Evolutionary conservation across 176 grass and related monocot species (phyloP).

Genomic region (Carex myosuroides): DNA sequence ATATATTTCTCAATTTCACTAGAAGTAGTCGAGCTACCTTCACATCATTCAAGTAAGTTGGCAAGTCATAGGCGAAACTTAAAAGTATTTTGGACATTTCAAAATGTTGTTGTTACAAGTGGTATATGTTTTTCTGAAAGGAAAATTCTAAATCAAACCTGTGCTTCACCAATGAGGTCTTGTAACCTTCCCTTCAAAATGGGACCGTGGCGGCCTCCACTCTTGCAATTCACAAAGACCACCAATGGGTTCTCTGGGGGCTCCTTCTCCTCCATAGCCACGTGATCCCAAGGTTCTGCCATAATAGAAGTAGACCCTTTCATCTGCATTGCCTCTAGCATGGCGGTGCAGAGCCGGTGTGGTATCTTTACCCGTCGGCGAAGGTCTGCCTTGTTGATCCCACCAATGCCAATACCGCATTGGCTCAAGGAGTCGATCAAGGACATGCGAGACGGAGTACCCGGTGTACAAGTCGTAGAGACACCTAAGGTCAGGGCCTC

Average conservation of each 20-base stretch:
- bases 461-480: background rate
- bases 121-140: background rate
- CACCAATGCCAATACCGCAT: slow-evolving; percentile 50
- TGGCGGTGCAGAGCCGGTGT: slow-evolving; percentile 39
- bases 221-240: slow-evolving; percentile 82
- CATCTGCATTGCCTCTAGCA: slow-evolving; percentile 43
- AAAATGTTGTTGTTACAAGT: background rate
- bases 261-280: slow-evolving; percentile 36
- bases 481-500: background rate
- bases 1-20: background rate
- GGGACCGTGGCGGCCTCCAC: slow-evolving; percentile 71
- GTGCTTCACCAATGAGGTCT: slow-evolving; percentile 70
- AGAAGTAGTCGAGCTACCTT: background rate
- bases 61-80: background rate
- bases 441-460: background rate
- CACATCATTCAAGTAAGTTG: no score
- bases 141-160: slow-evolving; percentile 35
- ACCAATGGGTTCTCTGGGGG: slow-evolving; percentile 58
- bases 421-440: slow-evolving; percentile 50
- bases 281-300: background rate
- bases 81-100: background rate
- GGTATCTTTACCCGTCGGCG: slow-evolving; percentile 39
- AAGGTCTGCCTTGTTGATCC: slow-evolving; percentile 65
- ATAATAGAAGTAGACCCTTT: background rate
- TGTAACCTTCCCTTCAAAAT: slow-evolving; percentile 78